Percentiles rank a stretch among this genome's conserved stretches.
These are phyloP conservation scores for Pistacia atlantica DNA, from an alignment of 345 rosid genomes.

Conservation along the genomic window DNA sequence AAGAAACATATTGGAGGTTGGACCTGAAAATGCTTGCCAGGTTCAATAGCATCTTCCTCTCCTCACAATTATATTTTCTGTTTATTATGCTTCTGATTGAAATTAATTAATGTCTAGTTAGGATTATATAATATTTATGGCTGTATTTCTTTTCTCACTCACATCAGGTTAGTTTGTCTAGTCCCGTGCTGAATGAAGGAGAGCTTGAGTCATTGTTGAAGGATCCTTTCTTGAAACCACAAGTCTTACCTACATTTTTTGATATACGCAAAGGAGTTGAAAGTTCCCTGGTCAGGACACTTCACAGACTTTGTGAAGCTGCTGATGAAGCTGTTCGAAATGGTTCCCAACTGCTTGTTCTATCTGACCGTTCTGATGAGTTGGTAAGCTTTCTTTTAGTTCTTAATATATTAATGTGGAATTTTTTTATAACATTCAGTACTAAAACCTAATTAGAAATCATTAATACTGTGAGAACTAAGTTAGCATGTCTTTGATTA, in stretches of 20 bases:
- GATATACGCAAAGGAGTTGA: conserved; percentile 93
- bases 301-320: conserved; percentile 78
- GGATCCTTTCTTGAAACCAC: conserved; percentile 68
- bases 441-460: neutral
- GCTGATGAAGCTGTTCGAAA: conserved; percentile 98
- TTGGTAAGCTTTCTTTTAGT: conserved; percentile 49
- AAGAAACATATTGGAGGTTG: conserved; percentile 86
- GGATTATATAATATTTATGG: neutral
- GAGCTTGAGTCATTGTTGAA: conserved; percentile 78
- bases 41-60: conserved; percentile 37
- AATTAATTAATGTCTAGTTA: neutral
- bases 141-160: conserved; percentile 18
- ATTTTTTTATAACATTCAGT: neutral
- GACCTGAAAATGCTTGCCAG: conserved; percentile 96
- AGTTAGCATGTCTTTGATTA: neutral
- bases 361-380: conserved; percentile 78
- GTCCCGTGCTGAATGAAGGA: conserved; percentile 91
- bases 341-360: conserved; percentile 93
- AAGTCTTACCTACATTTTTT: conserved; percentile 71
- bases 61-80: conserved; percentile 11
- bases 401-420: neutral
- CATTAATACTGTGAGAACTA: neutral
- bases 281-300: conserved; percentile 80
- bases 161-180: conserved; percentile 72
- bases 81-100: conserved; percentile 5